Percentiles rank a stretch among this genome's conserved stretches.
Evolutionary conservation across 2,329 filamentous ascomycete genomes (phyloP).

Genomic region (Teratosphaeria nubilosa): DNA sequence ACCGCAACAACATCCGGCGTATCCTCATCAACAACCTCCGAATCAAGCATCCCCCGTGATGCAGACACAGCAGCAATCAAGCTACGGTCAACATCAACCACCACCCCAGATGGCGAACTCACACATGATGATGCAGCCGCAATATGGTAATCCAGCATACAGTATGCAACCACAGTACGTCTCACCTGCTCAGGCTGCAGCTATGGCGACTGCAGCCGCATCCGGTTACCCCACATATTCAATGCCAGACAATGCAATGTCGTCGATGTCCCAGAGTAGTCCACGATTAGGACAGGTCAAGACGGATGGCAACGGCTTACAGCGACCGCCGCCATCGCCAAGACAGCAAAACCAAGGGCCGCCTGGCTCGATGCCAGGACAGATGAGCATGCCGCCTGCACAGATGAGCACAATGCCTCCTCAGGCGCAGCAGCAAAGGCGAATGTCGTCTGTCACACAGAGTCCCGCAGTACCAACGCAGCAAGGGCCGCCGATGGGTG

Average conservation of each 20-base stretch:
- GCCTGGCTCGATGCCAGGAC: slow-evolving; percentile 33
- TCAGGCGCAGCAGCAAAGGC: slow-evolving; percentile 32
- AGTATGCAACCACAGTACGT: slow-evolving; percentile 69
- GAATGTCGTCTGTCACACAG: slow-evolving; percentile 58
- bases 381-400: slow-evolving; percentile 43
- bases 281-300: slow-evolving; percentile 65
- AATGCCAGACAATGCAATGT: slow-evolving; percentile 55
- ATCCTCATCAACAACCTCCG: slow-evolving; percentile 35
- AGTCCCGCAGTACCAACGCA: slow-evolving; percentile 49
- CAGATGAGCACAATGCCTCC: slow-evolving; percentile 43
- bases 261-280: slow-evolving; percentile 56
- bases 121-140: slow-evolving; percentile 57
- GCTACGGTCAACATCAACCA: slow-evolving; percentile 47
- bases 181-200: slow-evolving; percentile 75
- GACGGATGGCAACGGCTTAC: slow-evolving; percentile 38
- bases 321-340: slow-evolving; percentile 65
- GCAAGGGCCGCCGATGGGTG: slow-evolving; percentile 38
- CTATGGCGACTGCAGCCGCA: slow-evolving; percentile 88
- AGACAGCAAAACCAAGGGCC: slow-evolving; percentile 53
- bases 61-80: slow-evolving; percentile 54
- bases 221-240: slow-evolving; percentile 67
- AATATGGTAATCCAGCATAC: slow-evolving; percentile 66
- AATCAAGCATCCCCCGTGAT: slow-evolving; percentile 66
- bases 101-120: slow-evolving; percentile 50
- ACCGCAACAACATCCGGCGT: slow-evolving; percentile 31